Evolutionary conservation across 768 basidiomycete genomes (phyloP).

Genomic region (Gloeostereum incarnatum): DNA sequence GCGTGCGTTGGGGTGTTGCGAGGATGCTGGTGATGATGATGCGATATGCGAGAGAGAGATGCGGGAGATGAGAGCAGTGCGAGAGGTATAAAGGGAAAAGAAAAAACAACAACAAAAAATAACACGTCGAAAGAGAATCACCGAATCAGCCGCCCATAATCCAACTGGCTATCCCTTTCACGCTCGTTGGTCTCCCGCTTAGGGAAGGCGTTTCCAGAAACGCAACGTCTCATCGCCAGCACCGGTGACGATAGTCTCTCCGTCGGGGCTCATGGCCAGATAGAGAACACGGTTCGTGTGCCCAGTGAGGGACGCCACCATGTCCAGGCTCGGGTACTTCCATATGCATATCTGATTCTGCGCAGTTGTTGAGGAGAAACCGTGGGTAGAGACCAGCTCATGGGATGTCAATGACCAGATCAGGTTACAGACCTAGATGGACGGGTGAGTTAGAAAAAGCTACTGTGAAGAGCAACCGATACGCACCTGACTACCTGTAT

Average conservation of each 20-base stretch:
- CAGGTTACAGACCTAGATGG: slow-evolving; percentile 82
- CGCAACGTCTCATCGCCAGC: slow-evolving; percentile 95
- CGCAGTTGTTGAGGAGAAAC: slow-evolving; percentile 86
- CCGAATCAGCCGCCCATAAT: slow-evolving; percentile 46
- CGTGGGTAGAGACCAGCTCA: slow-evolving; percentile 96
- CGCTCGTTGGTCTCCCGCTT: slow-evolving; percentile 42
- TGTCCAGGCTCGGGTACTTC: slow-evolving; percentile 89
- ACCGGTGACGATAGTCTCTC: slow-evolving; percentile 96
- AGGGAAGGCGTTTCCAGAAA: slow-evolving; percentile 98
- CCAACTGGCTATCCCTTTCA: slow-evolving; percentile 33
- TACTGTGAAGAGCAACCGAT: slow-evolving; percentile 7
- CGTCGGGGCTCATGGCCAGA: slow-evolving; percentile 96
- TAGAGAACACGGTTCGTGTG: slow-evolving; percentile 94
- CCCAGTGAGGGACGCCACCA: slow-evolving; percentile 91
- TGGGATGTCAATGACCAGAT: slow-evolving; percentile 95
- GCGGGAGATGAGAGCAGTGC: no score
- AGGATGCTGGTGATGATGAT: no score
- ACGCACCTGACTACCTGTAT: slow-evolving; percentile 92
- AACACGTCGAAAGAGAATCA: no score
- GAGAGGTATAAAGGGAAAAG: no score
- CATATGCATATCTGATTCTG: slow-evolving; percentile 97
- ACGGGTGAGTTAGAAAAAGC: slow-evolving; percentile 4
- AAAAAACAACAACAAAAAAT: no score
- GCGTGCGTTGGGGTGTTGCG: no score
- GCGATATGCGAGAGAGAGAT: no score